A percentile compares a stretch with the other conserved stretches of the same genome.
phyloP scores from a whole-genome alignment of 1,139 yeast species.

The Hemisphaericaspora xylofermentans region DNA sequence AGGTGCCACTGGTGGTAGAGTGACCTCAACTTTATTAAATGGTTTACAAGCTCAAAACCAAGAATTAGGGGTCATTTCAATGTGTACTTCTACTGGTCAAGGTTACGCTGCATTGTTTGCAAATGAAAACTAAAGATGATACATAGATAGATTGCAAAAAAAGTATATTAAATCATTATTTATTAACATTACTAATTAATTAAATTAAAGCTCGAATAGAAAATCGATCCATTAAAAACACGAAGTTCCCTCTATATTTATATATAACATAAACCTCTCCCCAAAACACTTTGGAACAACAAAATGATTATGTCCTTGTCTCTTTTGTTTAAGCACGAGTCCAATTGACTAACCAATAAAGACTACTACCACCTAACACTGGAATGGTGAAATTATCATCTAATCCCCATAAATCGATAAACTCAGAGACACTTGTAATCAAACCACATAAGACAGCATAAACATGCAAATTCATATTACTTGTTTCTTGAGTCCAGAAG shows the following conservation, averaged over 20 bases:
- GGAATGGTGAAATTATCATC: conserved; percentile 97
- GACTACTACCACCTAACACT: conserved; percentile 67
- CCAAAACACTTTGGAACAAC: neutral
- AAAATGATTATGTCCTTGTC: too few species aligned
- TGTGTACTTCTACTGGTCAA: conserved; percentile 47
- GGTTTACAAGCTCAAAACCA: conserved; percentile 29
- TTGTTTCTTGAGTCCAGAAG: conserved; percentile 64
- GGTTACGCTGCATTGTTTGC: conserved; percentile 41
- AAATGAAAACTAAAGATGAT: conserved; percentile 20
- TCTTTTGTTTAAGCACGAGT: conserved; percentile 16
- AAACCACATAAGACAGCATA: conserved; percentile 69
- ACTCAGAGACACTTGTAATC: conserved; percentile 84
- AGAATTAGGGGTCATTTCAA: conserved; percentile 37
- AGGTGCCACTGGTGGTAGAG: conserved; percentile 42
- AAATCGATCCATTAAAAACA: too few species aligned
- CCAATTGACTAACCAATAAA: conserved; percentile 44
- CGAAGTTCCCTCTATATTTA: conserved; percentile 1
- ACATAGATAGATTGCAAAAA: neutral
- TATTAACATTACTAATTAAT: neutral
- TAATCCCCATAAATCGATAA: conserved; percentile 65
- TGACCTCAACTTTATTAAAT: conserved; percentile 33
- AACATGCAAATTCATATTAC: conserved; percentile 50
- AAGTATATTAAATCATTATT: neutral
- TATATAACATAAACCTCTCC: neutral
- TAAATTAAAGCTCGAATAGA: neutral